Base-by-base conservation (phyloP, 2,329 filamentous ascomycete genomes). In the Karstenula rhodostoma region DNA sequence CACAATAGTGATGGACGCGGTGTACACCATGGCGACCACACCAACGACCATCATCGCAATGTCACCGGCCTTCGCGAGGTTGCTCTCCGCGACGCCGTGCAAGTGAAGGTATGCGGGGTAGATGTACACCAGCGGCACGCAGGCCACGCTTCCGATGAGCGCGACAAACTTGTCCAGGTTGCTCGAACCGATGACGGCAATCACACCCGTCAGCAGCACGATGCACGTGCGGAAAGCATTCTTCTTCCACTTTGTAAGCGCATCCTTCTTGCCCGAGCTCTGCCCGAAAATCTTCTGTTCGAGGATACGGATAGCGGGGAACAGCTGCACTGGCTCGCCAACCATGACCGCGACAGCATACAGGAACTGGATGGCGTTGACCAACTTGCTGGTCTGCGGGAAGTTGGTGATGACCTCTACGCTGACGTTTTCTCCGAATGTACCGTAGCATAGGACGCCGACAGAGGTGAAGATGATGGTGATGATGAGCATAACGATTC, bases 391-490 rank as follows among this genome's bases (percentile, higher is more conserved):
- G 67, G 83, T 82, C 68, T 92, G 90, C 0, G 90, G 90, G 69
- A 88, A 92, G 76, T 92, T 92, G 78, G 88, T 87, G 73, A 93
- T 91, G 77, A 93, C 86, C 71, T 92, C 89, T 60, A 91, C 91
- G 69, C 86, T 85, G 9, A 90, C 92, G 57, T 83, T 77, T 57
- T 85, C 82, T 53, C 90, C 90, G 71, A 92, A 92, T 0, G 89
- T 90, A 17, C 88, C 89, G 74, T 93, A 93, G 75, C 89, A 91
- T 23, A 93, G 83, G 0, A 87, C 87, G 42, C 90, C 90, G 19
- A 92, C 87, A 0, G 88, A 89, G 1, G 88, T 90, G 77, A 90
- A 93, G 67, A 92, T 85, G 64, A 89, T 75, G 3, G 90, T 92
- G 73, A 92, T 91, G 76, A 92, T 82, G 61, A 88, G 72, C 90